Evolutionary conservation across 805 yeast species (phyloP).

Genomic region (Maudiozyma pseudohumilis): DNA sequence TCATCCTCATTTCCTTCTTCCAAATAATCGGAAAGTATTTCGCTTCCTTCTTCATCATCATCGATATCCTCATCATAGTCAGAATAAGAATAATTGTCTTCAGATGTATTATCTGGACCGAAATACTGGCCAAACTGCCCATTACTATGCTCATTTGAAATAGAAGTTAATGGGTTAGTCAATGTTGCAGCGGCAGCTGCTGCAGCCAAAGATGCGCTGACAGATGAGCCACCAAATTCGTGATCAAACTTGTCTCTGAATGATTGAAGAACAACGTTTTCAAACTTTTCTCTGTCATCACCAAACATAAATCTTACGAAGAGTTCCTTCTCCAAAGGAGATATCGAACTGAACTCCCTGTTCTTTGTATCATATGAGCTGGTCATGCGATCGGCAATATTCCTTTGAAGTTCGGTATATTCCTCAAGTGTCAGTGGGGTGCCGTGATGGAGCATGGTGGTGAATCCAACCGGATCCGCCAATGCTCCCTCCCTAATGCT

Average conservation of each 20-base stretch:
- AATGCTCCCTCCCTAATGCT: constrained; percentile 7
- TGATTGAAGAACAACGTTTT: constrained; percentile 22
- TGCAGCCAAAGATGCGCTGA: constrained; percentile 21
- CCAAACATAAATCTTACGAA: constrained; percentile 27
- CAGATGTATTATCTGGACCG: constrained; percentile 11
- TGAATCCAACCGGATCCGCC: constrained; percentile 19
- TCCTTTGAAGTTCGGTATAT: constrained; percentile 24
- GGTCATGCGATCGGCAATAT: constrained; percentile 27
- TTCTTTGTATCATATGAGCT: constrained; percentile 21
- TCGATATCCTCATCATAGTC: constrained; percentile 16
- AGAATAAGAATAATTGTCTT: constrained; percentile 17
- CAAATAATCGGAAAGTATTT: constrained; percentile 24
- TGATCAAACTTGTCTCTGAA: constrained; percentile 21
- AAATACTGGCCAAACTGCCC: constrained; percentile 15
- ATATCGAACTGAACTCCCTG: constrained; percentile 20
- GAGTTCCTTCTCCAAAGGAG: constrained; percentile 24
- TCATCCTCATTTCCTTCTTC: constrained; percentile 16
- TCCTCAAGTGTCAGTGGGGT: constrained; percentile 24
- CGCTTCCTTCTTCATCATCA: constrained; percentile 9
- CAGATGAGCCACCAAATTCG: constrained; percentile 16
- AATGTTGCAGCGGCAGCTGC: constrained; percentile 22
- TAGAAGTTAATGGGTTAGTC: constrained; percentile 8
- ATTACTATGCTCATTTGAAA: not conserved
- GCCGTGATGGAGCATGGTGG: constrained; percentile 24
- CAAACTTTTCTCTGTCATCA: constrained; percentile 21